These are phyloP conservation scores for Rhizopus stolonifer DNA, from an alignment of 371 early-diverging fungal genomes.

Conservation along the genomic window DNA sequence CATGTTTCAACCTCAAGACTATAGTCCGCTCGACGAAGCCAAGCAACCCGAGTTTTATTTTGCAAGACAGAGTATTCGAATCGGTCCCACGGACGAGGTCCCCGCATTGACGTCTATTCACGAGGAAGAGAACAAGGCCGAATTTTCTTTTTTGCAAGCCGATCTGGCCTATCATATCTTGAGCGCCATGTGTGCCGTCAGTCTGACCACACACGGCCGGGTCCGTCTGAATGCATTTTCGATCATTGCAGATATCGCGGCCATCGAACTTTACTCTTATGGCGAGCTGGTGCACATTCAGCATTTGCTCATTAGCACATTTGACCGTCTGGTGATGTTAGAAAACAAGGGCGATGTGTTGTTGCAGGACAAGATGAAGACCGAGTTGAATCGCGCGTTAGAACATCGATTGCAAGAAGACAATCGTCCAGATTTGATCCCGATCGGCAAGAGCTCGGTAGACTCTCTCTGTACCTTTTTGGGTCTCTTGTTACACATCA, in stretches of 20 bases:
- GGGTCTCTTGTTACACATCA: constrained; percentile 55
- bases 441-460: constrained; percentile 40
- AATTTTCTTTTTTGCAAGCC: constrained; percentile 35
- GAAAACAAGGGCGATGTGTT: constrained; percentile 56
- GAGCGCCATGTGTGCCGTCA: constrained; percentile 60
- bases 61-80: constrained; percentile 16
- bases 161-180: constrained; percentile 58
- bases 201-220: constrained; percentile 60
- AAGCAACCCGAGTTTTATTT: constrained; percentile 1
- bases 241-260: constrained; percentile 63
- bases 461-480: constrained; percentile 57
- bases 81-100: constrained; percentile 24
- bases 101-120: constrained; percentile 6
- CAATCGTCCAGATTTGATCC: constrained; percentile 21
- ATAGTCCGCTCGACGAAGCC: background rate
- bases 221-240: constrained; percentile 54
- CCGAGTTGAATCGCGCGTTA: constrained; percentile 31
- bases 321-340: constrained; percentile 62
- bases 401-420: constrained; percentile 28
- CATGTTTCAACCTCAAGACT: no score
- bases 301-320: constrained; percentile 57
- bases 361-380: constrained; percentile 34
- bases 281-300: constrained; percentile 57
- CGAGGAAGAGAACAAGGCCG: constrained; percentile 13
- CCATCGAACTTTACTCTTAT: constrained; percentile 56